Base-by-base conservation (phyloP, 768 basidiomycete genomes). In the Auriscalpium orientale region DNA sequence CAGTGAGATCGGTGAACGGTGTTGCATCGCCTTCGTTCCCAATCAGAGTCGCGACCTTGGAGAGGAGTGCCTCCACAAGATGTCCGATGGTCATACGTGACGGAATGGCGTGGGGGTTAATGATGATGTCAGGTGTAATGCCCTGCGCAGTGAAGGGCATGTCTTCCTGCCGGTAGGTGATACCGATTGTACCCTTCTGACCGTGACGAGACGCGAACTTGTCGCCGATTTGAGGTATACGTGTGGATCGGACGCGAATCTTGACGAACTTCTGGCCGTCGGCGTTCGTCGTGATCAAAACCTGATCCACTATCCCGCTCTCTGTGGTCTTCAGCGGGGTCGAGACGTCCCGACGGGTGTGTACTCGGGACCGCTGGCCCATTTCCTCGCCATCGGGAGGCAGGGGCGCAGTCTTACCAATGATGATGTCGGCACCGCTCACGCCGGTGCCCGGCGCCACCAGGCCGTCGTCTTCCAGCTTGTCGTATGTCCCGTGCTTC, bases 41-140 rank as follows among this genome's bases (percentile, higher is more conserved):
- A 56, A 92, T 89, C 58, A 98, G 82, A 0, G 95, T 97, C 4
- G 95, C 93, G 3, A 99, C 87, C 70, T 99, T 99, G 12, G 91
- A 94, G 28, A 99, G 76, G 37, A 99, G 76, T 82, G 94, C 97
- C 71, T 99, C 97, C 66, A 99, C 95, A 79, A 99, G 84, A 72
- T 99, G 97, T 22, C 97, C 97, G 64, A 99, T 99, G 21, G 97
- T 99, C 97, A 99, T 99, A 74, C 97, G 95, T 52, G 97, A 98
- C 4, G 97, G 97, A 71, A 99, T 99, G 66, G 97, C 97, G 71
- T 99, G 97, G 40, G 97, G 97, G 67, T 99, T 99, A 72, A 99
- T 99, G 74, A 99, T 82, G 65, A 99, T 80, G 70, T 99, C 97
- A 10, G 97, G 97, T 1, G 91, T 91, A 64, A 98, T 92, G 56